Evolutionary conservation across 441 rosid genomes (phyloP).

Genomic region (Aquilaria agallochum): DNA sequence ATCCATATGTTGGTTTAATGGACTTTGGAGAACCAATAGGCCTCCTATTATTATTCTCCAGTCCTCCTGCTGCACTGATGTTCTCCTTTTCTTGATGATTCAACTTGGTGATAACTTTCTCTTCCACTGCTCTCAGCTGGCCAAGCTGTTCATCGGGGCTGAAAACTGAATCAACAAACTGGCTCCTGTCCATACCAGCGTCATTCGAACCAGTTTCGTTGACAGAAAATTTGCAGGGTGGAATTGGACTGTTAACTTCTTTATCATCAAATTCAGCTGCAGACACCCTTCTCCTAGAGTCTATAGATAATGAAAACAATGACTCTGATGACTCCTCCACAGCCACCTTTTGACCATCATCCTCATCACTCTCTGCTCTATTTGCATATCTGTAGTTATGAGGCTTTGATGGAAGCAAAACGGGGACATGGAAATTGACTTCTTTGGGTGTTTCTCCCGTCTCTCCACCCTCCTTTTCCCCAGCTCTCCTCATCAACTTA

Average conservation of each 20-base stretch:
- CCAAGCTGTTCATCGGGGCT: constrained; percentile 36
- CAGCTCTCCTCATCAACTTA: constrained; percentile 7
- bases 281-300: constrained; percentile 32
- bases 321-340: constrained; percentile 58
- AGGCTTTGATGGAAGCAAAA: constrained; percentile 5
- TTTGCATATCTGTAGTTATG: constrained; percentile 27
- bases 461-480: constrained; percentile 13
- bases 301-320: constrained; percentile 51
- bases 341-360: constrained; percentile 11
- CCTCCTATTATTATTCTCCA: neutral
- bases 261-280: constrained; percentile 34
- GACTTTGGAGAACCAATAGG: neutral
- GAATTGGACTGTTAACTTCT: constrained; percentile 48
- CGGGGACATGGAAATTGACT: neutral
- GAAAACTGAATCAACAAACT: constrained; percentile 25
- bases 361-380: constrained; percentile 17
- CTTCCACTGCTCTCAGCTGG: constrained; percentile 28
- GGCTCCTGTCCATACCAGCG: constrained; percentile 13
- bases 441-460: constrained; percentile 13
- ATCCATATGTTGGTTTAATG: constrained; percentile 12
- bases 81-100: constrained; percentile 42
- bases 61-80: constrained; percentile 16
- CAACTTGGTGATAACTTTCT: constrained; percentile 15
- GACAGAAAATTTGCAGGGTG: constrained; percentile 3
- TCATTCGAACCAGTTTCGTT: constrained; percentile 7